phyloP scores from a whole-genome alignment of 164 flowering plant genomes.

The Stephania cephalantha region DNA sequence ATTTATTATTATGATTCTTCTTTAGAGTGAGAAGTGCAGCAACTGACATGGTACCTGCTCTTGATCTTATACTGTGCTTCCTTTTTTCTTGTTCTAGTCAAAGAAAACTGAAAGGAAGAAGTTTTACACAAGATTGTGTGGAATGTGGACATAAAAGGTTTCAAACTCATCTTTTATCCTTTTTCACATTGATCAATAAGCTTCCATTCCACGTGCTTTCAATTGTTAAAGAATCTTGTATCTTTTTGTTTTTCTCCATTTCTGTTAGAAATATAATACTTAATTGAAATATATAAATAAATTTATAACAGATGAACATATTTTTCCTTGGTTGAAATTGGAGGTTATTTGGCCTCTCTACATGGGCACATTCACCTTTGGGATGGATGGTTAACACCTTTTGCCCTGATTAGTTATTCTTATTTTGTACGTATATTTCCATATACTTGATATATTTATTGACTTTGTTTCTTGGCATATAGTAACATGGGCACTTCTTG shows the following conservation, averaged over 20 bases:
- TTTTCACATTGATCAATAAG: background rate
- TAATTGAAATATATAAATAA: too few species aligned
- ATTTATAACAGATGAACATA: too few species aligned
- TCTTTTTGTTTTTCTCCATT: background rate
- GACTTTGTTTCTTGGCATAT: background rate
- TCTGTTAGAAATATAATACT: too few species aligned
- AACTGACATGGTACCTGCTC: background rate
- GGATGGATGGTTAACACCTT: too few species aligned
- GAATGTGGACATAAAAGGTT: constrained; percentile 32
- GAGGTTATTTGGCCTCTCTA: too few species aligned
- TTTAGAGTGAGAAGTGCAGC: background rate
- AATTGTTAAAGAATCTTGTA: background rate
- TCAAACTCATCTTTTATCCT: background rate
- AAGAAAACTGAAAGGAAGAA: constrained; percentile 20
- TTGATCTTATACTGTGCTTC: background rate
- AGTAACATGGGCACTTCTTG: background rate
- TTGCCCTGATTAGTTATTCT: background rate
- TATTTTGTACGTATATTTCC: too few species aligned
- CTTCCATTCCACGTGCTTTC: background rate
- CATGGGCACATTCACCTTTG: too few species aligned
- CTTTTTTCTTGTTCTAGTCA: constrained; percentile 24
- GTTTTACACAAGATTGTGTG: constrained; percentile 31
- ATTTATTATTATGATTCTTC: background rate
- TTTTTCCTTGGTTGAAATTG: too few species aligned
- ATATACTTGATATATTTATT: too few species aligned